Evolutionary conservation across 225 moss, liverwort and hornwort species (phyloP), one percentile per base, ranked within the genome.

Genomic region (Sphagnum tenellum): DNA sequence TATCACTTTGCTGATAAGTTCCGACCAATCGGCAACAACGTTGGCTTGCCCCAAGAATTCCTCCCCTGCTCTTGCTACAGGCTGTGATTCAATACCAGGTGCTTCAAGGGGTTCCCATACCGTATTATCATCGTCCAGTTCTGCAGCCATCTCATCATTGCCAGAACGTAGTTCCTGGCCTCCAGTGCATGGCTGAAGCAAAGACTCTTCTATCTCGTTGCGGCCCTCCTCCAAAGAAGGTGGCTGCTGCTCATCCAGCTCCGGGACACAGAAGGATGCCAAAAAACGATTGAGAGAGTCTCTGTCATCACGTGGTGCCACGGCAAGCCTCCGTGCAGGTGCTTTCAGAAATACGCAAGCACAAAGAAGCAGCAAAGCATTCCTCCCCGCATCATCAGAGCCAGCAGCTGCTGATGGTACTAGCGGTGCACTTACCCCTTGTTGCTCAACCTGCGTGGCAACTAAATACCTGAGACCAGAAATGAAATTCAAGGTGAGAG

Each of bases 101-200:
- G 76, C 74, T 67, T 94, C 94, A 68, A 94, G 71, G 46, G 88
- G 79, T 65, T 94, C 94, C 94, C 94, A 94, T 49, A 89, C 85
- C 60, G 87, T 86, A 69, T 87, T 76, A 88, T 88, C 90, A 75
- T 83, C 77, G 69, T 88, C 88, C 62, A 88, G 67, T 73, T 83
- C 86, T 60, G 77, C 73, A 63, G 79, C 88, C 73, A 79, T 73
- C 57, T 81, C 79, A 45, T 88, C 83, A 69, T 64, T 72, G 66
- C 11, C 69, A 59, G 69, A 47, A 51, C 74, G 71, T 61, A 69
- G 49, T 45, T 45, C 63, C 51, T 56, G 66, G n/a, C 63, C 59
- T 7, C 64, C 73, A 61, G 52, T 9, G 72, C 47, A 47, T 12
- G 69, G 61, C 29, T 29, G 29, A 29, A 29, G 29, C 0, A 29